Evolutionary conservation across 306 rosid genomes (phyloP), one percentile per base, ranked within the genome.

Genomic region (Fragaria vesca): DNA sequence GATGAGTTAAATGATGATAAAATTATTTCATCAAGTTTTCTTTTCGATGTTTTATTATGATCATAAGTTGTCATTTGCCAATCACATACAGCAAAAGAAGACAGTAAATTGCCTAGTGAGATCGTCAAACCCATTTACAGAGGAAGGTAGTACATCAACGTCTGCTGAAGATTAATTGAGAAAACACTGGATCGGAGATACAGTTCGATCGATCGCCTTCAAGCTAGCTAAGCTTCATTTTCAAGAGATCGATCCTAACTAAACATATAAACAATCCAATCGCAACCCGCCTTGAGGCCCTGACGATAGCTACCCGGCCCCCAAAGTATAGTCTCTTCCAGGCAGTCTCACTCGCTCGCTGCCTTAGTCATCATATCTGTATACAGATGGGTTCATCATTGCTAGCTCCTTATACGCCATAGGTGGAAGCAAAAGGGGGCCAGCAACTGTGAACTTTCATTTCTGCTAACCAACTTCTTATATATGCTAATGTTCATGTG

Each of bases 1-100:
- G 70, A 65, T 3, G 71, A 66, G 71, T 66, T 66, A 17, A 66
- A 38, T 66, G 71, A 66, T 38, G 71, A 66, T 36, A 66, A 66
- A 66, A 66, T 66, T 66, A 66, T 38, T 66, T 38, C 71, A 4
- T 36, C 10, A 17, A 18, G n/a, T 66, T 66, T 66, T 36, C 47
- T 66, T 66, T 66, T 36, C 13, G 0, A 36, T 6, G 28, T 66
- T 34, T 36, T 0, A 18, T 7, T 10, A 63, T 55, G 12, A 52
- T 54, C 2, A 15, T 11, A 60, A 17, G 15, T 60, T 60, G 38
- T 26, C 66, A 63, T 15, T 32, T 32, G 21, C 40, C 43, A 63
- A 63, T 32, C 69, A 32, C 7, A 7, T 40, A 40, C 21, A 16
- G 42, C 42, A 62, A 28, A 62, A 4, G 20, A 5, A 12, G 40